Evolutionary conservation across 139 green algal genomes (phyloP).

Genomic region (Micractinium sp.): DNA sequence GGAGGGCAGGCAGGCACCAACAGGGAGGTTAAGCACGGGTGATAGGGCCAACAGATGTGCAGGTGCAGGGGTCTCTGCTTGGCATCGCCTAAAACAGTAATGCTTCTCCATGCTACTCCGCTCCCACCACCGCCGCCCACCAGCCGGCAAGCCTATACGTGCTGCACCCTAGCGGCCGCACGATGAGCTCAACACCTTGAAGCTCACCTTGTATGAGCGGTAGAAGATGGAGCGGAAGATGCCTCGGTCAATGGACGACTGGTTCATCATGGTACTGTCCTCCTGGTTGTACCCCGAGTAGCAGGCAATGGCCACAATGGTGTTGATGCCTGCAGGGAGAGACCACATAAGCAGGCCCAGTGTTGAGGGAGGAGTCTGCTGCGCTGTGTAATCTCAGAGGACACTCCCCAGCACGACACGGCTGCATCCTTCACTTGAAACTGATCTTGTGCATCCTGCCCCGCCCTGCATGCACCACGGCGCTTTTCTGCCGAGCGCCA

Average conservation of each 20-base stretch:
- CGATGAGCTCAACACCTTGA: too few relatives aligned
- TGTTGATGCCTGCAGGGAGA: conserved; percentile 84
- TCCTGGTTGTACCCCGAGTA: conserved; percentile 99
- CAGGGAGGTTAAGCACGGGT: not conserved
- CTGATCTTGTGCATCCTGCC: too few relatives aligned
- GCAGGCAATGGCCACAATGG: conserved; percentile 96
- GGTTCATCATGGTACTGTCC: conserved; percentile 98
- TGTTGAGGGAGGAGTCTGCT: too few relatives aligned
- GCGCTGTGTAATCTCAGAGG: too few relatives aligned
- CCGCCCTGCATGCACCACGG: too few relatives aligned
- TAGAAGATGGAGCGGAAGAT: conserved; percentile 98
- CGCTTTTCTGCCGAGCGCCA: too few relatives aligned
- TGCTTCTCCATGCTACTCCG: not conserved
- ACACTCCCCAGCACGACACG: too few relatives aligned
- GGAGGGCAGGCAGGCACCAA: not conserved
- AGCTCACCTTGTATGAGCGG: conserved; percentile 82
- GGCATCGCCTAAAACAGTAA: not conserved
- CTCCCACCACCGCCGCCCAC: not conserved
- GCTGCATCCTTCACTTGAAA: too few relatives aligned
- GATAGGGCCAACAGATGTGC: not conserved
- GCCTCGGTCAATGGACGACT: conserved; percentile 94
- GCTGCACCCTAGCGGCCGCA: too few relatives aligned
- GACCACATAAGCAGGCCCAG: too few relatives aligned
- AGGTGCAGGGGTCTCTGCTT: not conserved
- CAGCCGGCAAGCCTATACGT: not conserved